phyloP scores from a whole-genome alignment of 495 filamentous ascomycete species.

The Xylaria cubensis region DNA sequence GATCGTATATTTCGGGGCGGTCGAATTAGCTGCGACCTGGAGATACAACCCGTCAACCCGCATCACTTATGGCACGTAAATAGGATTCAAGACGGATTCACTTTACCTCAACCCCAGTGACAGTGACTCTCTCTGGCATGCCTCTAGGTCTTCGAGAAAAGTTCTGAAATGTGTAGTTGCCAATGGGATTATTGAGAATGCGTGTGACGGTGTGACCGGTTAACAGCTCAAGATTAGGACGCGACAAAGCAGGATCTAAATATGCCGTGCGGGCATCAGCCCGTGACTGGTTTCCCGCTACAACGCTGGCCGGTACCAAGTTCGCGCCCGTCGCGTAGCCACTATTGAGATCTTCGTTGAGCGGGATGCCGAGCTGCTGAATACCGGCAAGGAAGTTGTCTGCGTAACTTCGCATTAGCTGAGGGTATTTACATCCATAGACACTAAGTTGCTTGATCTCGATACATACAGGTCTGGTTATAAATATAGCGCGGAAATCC shows the following conservation, averaged over 20 bases:
- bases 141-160: slow-evolving; percentile 30
- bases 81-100: neutral
- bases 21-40: slow-evolving; percentile 36
- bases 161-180: slow-evolving; percentile 38
- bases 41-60: slow-evolving; percentile 28
- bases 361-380: slow-evolving; percentile 57
- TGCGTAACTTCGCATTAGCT: slow-evolving; percentile 34
- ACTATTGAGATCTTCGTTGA: slow-evolving; percentile 52
- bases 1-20: slow-evolving; percentile 26
- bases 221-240: slow-evolving; percentile 55
- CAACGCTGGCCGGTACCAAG: slow-evolving; percentile 54
- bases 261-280: slow-evolving; percentile 58
- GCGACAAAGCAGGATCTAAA: slow-evolving; percentile 48
- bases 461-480: slow-evolving; percentile 49
- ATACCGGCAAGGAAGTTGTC: slow-evolving; percentile 59
- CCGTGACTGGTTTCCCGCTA: slow-evolving; percentile 54
- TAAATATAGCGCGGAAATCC: slow-evolving; percentile 61
- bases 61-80: neutral
- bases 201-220: slow-evolving; percentile 53
- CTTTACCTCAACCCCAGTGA: slow-evolving; percentile 22
- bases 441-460: neutral
- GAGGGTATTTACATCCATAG: neutral
- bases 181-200: slow-evolving; percentile 37
- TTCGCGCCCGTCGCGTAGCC: slow-evolving; percentile 56
- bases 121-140: neutral